These are phyloP conservation scores for Tetrapyrgos nigripes DNA, from an alignment of 1,284 basidiomycete genomes.

Conservation along the genomic window DNA sequence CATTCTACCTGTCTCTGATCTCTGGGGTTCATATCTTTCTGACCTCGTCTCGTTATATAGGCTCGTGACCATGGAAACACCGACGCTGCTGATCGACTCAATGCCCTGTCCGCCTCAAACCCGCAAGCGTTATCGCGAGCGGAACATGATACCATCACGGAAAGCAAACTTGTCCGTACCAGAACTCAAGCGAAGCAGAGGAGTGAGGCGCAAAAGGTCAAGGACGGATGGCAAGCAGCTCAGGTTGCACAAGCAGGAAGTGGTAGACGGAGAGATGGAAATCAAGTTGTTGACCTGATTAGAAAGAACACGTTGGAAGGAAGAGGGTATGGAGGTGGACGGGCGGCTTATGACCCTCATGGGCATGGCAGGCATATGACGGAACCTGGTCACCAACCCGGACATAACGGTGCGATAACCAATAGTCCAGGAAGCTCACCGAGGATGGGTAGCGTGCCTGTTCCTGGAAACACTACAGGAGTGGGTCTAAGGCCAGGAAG, in stretches of 20 bases:
- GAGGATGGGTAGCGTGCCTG: not conserved
- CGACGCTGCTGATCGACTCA: conserved; percentile 81
- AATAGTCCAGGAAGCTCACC: conserved; percentile 16
- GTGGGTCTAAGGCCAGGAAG: conserved; percentile 16
- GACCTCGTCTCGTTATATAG: conserved; percentile 36
- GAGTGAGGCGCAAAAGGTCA: conserved; percentile 52
- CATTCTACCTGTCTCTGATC: not conserved
- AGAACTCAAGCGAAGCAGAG: conserved; percentile 83
- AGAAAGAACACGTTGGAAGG: conserved; percentile 12
- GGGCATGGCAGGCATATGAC: conserved; percentile 10
- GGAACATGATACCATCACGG: conserved; percentile 83
- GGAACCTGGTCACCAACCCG: not conserved
- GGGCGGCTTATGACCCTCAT: not conserved
- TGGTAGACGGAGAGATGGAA: conserved; percentile 1
- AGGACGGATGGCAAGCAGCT: conserved; percentile 13
- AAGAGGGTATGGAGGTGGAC: not conserved
- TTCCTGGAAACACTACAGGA: conserved; percentile 12
- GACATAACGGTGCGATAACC: not conserved
- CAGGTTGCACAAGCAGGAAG: conserved; percentile 3
- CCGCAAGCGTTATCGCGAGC: conserved; percentile 73
- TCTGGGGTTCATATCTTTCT: not conserved
- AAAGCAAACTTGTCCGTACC: conserved; percentile 81
- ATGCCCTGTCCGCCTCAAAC: conserved; percentile 62
- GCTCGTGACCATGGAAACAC: conserved; percentile 82
- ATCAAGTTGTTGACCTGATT: conserved; percentile 17